Conservation (phyloP, 1,139 yeast species). For the Fermentozyma sake region DNA sequence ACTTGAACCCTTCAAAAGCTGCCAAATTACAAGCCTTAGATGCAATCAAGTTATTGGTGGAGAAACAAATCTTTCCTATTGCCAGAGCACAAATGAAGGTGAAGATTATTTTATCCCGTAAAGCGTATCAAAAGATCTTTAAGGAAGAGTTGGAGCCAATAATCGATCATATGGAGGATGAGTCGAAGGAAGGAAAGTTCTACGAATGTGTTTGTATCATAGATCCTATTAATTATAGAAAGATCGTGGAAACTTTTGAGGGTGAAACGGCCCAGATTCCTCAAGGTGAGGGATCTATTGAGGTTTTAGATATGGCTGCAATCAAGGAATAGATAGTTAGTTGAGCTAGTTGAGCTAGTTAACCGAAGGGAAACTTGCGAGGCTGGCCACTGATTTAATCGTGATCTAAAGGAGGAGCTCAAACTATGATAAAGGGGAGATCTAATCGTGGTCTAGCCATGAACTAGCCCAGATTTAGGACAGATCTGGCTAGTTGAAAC, state of each 20-base stretch:
- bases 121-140: slow-evolving; percentile 44
- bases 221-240: slow-evolving; percentile 85
- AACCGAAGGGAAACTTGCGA: no score
- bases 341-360: no score
- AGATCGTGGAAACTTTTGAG: slow-evolving; percentile 57
- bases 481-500: no score
- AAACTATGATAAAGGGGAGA: no score
- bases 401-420: no score
- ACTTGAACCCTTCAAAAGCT: slow-evolving; percentile 70
- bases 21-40: slow-evolving; percentile 90
- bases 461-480: no score
- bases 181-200: slow-evolving; percentile 39
- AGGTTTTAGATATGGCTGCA: slow-evolving; percentile 89
- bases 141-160: slow-evolving; percentile 48
- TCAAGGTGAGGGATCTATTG: slow-evolving; percentile 61
- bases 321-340: slow-evolving; percentile 58
- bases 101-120: slow-evolving; percentile 48
- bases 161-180: slow-evolving; percentile 52
- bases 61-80: slow-evolving; percentile 82
- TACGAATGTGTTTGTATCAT: slow-evolving; percentile 71
- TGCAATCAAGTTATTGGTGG: slow-evolving; percentile 74
- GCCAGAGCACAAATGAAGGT: slow-evolving; percentile 94
- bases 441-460: no score
- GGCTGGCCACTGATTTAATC: no score
- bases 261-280: slow-evolving; percentile 47